Conservation (phyloP, 495 filamentous ascomycete species). For the Trichoderma erinaceum region DNA sequence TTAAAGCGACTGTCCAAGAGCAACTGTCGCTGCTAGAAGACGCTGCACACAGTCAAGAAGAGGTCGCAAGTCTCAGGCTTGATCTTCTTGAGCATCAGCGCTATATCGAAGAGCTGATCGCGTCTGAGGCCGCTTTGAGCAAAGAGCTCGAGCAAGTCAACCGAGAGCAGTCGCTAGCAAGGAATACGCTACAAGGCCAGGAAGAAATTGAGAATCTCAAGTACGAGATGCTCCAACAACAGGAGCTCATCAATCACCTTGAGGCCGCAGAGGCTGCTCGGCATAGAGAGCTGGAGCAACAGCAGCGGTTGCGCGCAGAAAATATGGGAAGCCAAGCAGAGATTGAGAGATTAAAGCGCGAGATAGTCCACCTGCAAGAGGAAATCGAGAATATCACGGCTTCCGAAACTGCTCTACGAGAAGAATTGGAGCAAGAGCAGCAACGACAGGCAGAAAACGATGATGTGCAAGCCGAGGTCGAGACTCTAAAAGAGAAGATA, state of each 20-base stretch:
- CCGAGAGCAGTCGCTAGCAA: constrained; percentile 33
- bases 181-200: constrained; percentile 55
- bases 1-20: constrained; percentile 33
- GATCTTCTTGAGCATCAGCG: background rate
- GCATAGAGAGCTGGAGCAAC: constrained; percentile 41
- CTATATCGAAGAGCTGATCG: constrained; percentile 34
- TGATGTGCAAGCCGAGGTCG: no score
- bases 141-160: constrained; percentile 43
- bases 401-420: constrained; percentile 27
- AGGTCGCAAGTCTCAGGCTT: background rate
- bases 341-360: constrained; percentile 18
- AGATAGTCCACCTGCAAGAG: constrained; percentile 15
- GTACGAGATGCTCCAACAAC: constrained; percentile 35
- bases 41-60: background rate
- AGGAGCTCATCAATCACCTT: constrained; percentile 31
- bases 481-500: no score
- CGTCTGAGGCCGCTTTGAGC: constrained; percentile 55
- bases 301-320: no score
- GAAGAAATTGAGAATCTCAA: constrained; percentile 43
- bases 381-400: constrained; percentile 21
- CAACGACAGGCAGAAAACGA: constrained; percentile 18
- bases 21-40: background rate
- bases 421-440: constrained; percentile 20
- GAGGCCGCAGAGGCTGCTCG: constrained; percentile 26
- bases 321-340: no score